Evolutionary conservation across 306 rosid species (phyloP), one percentile per base, ranked within the genome.

Genomic region (Corylus americana): DNA sequence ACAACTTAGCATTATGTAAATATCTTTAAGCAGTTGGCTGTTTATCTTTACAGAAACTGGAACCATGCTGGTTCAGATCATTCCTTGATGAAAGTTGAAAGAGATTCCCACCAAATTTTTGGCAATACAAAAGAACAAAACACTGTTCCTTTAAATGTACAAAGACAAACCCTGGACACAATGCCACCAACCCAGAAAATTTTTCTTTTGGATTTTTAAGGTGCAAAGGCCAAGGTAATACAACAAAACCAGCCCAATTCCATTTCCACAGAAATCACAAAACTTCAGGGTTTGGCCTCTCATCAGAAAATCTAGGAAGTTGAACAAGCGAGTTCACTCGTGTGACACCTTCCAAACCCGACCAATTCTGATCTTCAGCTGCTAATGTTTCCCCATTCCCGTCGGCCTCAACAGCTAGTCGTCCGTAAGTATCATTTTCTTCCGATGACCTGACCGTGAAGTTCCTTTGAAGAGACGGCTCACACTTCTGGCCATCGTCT

Each of bases 281-380:
- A 63, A 31, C 66, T 81, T 84, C 83, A 78, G 92, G 57, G 83
- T 80, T 87, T 69, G 89, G 88, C 85, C 91, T 83, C 81, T 87
- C 97, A 74, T 84, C 92, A 6, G 97, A 93, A 85, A 96, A 96
- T 88, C 99, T 88, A 69, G 99, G 99, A 49, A 96, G 99, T 74
- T 93, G 98, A 76, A 96, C 98, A 13, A 96, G 88, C 35, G 99
- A 96, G 91, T 96, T 96, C 74, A 96, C 99, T 9, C 97, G 91
- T 2, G 99, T 96, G 63, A 96, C 99, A 3, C 99, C 99, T 83
- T 93, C 98, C 89, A 96, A 89, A 68, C 99, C 99, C 18, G 77
- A 93, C 99, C 98, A 96, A 84, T 90, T 90, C 79, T 96, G 97
- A 83, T 93, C 98, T 75, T 95, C 98, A n/a, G 87, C 71, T 7